Conservation (phyloP, 306 rosid species). For the Ammopiptanthus mongolicus region DNA sequence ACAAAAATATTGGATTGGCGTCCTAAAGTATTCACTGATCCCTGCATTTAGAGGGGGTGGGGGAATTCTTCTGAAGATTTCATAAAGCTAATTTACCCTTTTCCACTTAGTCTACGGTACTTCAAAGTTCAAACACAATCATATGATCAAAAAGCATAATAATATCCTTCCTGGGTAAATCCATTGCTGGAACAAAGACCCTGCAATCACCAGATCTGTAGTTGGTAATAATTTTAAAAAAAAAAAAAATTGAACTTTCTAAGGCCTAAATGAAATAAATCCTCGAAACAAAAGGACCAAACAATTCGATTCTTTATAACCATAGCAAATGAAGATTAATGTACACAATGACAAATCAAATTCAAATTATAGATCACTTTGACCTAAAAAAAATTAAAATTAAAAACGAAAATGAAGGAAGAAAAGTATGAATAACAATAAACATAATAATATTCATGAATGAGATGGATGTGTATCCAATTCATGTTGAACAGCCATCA, state of each 20-base stretch:
- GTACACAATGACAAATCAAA: background rate
- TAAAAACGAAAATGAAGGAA: background rate
- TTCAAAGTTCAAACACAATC: background rate
- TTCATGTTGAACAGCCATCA: slow-evolving; percentile 55
- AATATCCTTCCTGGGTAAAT: background rate
- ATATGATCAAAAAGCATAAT: background rate
- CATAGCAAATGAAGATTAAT: background rate
- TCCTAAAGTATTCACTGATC: background rate
- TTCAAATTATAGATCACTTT: background rate
- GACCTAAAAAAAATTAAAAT: background rate
- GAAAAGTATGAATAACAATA: background rate
- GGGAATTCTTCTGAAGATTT: background rate
- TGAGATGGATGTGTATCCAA: background rate
- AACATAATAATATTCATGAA: background rate
- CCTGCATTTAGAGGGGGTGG: background rate
- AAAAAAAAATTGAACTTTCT: background rate
- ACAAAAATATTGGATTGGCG: background rate
- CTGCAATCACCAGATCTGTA: background rate
- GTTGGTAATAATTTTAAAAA: background rate
- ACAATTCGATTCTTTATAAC: background rate
- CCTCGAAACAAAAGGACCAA: background rate
- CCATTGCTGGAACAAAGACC: background rate
- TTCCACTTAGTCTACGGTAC: background rate
- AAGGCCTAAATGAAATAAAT: background rate
- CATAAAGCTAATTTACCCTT: background rate